Percentiles rank a stretch among this genome's conserved stretches.
phyloP scores from a whole-genome alignment of 768 basidiomycete species.

The Lyophyllum shimeji region DNA sequence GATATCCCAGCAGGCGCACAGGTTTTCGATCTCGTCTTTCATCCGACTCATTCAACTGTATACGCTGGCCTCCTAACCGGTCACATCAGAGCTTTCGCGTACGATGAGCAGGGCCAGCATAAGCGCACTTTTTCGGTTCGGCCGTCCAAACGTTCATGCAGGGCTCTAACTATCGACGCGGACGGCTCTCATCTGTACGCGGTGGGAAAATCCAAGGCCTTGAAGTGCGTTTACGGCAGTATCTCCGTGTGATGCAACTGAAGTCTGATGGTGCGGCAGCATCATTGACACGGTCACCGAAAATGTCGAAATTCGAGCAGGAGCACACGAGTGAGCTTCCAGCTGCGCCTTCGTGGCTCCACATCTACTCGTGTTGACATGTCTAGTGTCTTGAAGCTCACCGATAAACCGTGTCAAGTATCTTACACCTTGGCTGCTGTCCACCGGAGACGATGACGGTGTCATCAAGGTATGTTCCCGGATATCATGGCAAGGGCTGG shows the following conservation, averaged over 20 bases:
- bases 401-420: constrained; percentile 85
- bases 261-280: constrained; percentile 32
- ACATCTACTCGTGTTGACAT: constrained; percentile 25
- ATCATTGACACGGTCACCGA: constrained; percentile 68
- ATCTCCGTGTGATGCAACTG: constrained; percentile 14
- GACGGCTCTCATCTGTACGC: constrained; percentile 73
- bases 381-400: constrained; percentile 48
- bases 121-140: constrained; percentile 57
- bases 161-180: constrained; percentile 65
- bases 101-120: constrained; percentile 68
- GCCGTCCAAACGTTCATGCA: constrained; percentile 83
- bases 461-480: constrained; percentile 72
- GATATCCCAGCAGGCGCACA: constrained; percentile 74
- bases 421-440: constrained; percentile 68
- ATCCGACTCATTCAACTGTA: constrained; percentile 69
- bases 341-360: constrained; percentile 3
- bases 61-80: constrained; percentile 83
- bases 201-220: constrained; percentile 77
- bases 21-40: constrained; percentile 89
- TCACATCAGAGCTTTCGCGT: constrained; percentile 77
- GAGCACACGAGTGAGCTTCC: constrained; percentile 66
- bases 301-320: constrained; percentile 43
- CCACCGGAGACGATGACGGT: constrained; percentile 93
- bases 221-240: constrained; percentile 58
- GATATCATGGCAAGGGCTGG: neutral